These are phyloP conservation scores for Saprolegnia diclina DNA, from an alignment of 352 stramenopile genomes.

Conservation along the genomic window DNA sequence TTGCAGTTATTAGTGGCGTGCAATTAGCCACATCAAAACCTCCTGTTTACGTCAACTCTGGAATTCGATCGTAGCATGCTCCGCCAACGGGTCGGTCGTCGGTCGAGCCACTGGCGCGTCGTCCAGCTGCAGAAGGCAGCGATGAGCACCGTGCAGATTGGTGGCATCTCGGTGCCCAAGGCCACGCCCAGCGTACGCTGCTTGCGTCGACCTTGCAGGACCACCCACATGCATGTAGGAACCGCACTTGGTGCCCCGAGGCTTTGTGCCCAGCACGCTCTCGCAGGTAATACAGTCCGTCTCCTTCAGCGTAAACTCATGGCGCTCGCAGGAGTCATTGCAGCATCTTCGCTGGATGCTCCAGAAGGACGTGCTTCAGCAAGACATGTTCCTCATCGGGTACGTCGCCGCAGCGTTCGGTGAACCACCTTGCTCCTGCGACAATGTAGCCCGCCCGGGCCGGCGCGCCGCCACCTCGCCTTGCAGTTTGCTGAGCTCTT, in stretches of 20 bases:
- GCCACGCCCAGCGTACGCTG: not conserved
- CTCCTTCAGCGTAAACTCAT: not conserved
- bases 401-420: constrained; percentile 23
- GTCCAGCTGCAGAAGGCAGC: constrained; percentile 1
- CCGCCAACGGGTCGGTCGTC: not conserved
- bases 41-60: not conserved
- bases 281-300: not conserved
- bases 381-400: constrained; percentile 87
- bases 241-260: not conserved
- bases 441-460: constrained; percentile 55
- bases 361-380: constrained; percentile 74
- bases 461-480: constrained; percentile 58
- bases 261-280: not conserved
- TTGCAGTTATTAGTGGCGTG: not conserved
- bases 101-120: constrained; percentile 1
- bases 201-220: not conserved
- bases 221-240: not conserved
- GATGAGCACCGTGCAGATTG: not conserved
- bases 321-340: constrained; percentile 49
- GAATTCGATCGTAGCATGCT: not conserved
- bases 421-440: not conserved
- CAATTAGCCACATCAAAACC: not conserved
- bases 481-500: constrained; percentile 84
- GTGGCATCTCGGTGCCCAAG: constrained; percentile 9
- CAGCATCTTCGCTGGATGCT: constrained; percentile 81